Evolutionary conservation across 306 rosid genomes (phyloP), one percentile per base, ranked within the genome.

Genomic region (Medicago arabica): DNA sequence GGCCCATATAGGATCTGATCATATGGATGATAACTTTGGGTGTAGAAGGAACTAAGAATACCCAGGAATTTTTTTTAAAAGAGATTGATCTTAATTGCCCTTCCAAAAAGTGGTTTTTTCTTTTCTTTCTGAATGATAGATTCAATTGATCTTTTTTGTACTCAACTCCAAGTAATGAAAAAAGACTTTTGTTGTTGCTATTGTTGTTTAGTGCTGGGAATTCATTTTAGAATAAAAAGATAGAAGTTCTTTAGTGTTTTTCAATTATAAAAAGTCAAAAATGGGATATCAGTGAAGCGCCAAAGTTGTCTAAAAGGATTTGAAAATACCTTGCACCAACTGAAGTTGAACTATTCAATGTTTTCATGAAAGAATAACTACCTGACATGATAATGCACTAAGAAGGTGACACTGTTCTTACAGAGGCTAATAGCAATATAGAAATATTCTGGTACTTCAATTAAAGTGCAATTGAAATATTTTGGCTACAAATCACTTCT

Each of bases 111-210:
- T 39, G 21, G 58, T 8, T 65, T 51, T 65, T 65, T 65, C n/a
- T n/a, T n/a, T n/a, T n/a, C n/a, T 28, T 21, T 51, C 66, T 18
- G 13, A 59, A 65, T 14, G 41, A 14, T 62, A 28, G n/a, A 19
- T 23, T 50, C 18, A 16, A 39, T 66, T 53, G 55, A 63, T 67
- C 10, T 60, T n/a, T 76, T 60, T n/a, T 76, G 44, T 67, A 67
- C 7, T 51, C 15, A 12, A 41, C 31, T 39, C 15, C 47, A 41
- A 44, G 23, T 38, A 8, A 28, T 41, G 69, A 25, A 5, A 18
- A 58, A 77, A 31, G 40, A 7, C 15, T 17, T 46, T 4, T 17
- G 17, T 51, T 50, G 16, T 58, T 18, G 8, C 21, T 36, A 19
- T 19, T 60, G 40, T 61, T 31, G 8, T 50, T 46, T 62, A 46